These are phyloP conservation scores for Periglandula ipomoeae DNA, from an alignment of 2,329 filamentous ascomycete genomes.

Conservation along the genomic window DNA sequence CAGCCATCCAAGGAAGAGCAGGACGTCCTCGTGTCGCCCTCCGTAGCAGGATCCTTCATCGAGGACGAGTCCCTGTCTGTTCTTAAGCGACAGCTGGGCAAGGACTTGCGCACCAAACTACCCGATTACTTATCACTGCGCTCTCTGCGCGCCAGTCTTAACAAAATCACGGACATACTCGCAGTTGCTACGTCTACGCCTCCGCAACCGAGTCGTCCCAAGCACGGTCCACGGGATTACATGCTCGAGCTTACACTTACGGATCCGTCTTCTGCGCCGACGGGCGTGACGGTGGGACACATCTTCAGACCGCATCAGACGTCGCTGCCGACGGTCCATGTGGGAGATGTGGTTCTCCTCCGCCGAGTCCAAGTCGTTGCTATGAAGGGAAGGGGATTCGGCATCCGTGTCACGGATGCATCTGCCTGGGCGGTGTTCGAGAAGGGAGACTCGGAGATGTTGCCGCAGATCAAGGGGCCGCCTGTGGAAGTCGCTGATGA, in stretches of 20 bases:
- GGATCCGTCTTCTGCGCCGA: constrained; percentile 44
- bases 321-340: constrained; percentile 43
- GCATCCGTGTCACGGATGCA: constrained; percentile 41
- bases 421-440: constrained; percentile 57
- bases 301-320: constrained; percentile 50
- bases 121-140: constrained; percentile 45
- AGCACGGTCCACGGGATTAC: constrained; percentile 49
- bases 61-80: constrained; percentile 21
- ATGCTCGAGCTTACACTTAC: constrained; percentile 49
- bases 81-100: constrained; percentile 37
- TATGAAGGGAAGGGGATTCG: constrained; percentile 45
- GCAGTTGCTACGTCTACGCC: constrained; percentile 45
- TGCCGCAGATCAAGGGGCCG: constrained; percentile 48
- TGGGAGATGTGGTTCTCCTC: constrained; percentile 50
- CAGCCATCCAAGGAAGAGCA: constrained; percentile 6
- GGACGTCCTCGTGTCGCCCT: constrained; percentile 17
- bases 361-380: constrained; percentile 46
- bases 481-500: constrained; percentile 45
- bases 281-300: constrained; percentile 42
- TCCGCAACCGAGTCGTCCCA: constrained; percentile 42
- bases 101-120: constrained; percentile 37
- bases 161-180: constrained; percentile 42
- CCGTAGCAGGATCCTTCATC: constrained; percentile 15
- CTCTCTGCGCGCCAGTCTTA: constrained; percentile 38
- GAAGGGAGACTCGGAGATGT: constrained; percentile 25